Base-by-base conservation (phyloP, 495 filamentous ascomycete species). In the Halenospora varia region DNA sequence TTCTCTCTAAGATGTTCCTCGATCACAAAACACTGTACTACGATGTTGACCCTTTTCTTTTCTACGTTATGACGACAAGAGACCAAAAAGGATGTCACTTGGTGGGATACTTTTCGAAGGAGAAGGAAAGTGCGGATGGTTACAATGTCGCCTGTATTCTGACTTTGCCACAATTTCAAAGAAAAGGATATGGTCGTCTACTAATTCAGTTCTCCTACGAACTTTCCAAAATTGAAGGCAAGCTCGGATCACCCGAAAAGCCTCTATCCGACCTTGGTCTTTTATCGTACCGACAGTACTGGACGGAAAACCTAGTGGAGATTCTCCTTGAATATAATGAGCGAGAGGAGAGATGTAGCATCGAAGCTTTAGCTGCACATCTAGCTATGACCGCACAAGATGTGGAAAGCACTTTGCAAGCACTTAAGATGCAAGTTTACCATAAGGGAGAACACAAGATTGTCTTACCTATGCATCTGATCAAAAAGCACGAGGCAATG, bases 1-100 rank as follows among this genome's bases (percentile, higher is more conserved):
- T 98, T 0, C 78, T 98, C 3, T 90, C 84, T 56, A 98, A 98
- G 68, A 87, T 97, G 68, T 98, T 98, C 73, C 84, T 98, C 23
- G 94, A 97, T 64, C 94, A 97, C 76, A 98, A 98, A 71, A 97
- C 94, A 8, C 87, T 98, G n/a, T 98, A 96, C 79, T 98, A 97
- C 74, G 94, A 98, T 65, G 94, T 98, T 52, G 94, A 98, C 66
- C 94, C 94, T 9, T 98, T 98, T 72, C 75, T 97, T 10, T 98
- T 97, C 78, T 98, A 98, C 75, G 93, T 92, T 81, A 98, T 98
- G 94, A 88, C 84, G 51, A 88, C 84, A 13, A 83, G 91, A 53
- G 88, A 90, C 57, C 87, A 89, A 47, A 87, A 87, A 49, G 94
- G 94, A 10, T 93, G 87, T 68, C 94, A 97, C 67, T 78, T 98